A percentile compares a stretch with the other conserved stretches of the same genome.
Evolutionary conservation across 2,329 filamentous ascomycete genomes (phyloP).

Genomic region (Cercospora janseana): DNA sequence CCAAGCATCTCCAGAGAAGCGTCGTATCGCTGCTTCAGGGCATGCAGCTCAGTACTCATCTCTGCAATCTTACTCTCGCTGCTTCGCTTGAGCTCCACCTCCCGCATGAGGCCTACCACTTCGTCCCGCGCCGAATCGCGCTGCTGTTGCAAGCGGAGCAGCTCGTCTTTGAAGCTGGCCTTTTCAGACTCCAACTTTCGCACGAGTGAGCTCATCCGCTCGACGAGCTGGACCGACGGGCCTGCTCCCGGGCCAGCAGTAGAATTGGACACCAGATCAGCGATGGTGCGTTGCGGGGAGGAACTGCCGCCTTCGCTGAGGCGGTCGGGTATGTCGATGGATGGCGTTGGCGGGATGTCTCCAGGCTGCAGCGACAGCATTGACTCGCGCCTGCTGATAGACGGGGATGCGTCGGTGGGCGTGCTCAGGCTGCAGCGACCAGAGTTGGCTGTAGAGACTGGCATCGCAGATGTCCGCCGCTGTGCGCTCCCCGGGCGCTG

Average conservation of each 20-base stretch:
- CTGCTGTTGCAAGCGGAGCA: slow-evolving; percentile 75
- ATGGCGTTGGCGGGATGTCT: slow-evolving; percentile 45
- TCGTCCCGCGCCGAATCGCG: slow-evolving; percentile 88
- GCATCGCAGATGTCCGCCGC: slow-evolving; percentile 33
- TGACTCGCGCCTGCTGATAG: slow-evolving; percentile 48
- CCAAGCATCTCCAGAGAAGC: slow-evolving; percentile 92
- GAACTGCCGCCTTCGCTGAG: slow-evolving; percentile 54
- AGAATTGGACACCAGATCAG: slow-evolving; percentile 54
- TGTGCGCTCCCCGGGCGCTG: slow-evolving; percentile 34
- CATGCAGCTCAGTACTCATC: slow-evolving; percentile 66
- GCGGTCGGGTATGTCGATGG: slow-evolving; percentile 51
- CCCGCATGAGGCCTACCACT: slow-evolving; percentile 85
- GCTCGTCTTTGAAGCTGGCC: slow-evolving; percentile 81
- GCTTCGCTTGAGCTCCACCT: slow-evolving; percentile 68
- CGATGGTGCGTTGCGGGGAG: slow-evolving; percentile 67
- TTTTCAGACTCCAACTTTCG: slow-evolving; percentile 89
- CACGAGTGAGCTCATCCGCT: slow-evolving; percentile 91
- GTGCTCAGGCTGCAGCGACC: slow-evolving; percentile 13
- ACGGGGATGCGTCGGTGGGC: slow-evolving; percentile 29
- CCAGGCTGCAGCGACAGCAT: slow-evolving; percentile 38
- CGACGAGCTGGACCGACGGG: slow-evolving; percentile 90
- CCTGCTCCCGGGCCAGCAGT: slow-evolving; percentile 73
- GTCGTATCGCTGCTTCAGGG: slow-evolving; percentile 75
- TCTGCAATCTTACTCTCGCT: slow-evolving; percentile 60
- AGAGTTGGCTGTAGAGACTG: slow-evolving; percentile 19